Evolutionary conservation across 1,284 basidiomycete species (phyloP), one percentile per base, ranked within the genome.

Genomic region (Marasmius sp.): DNA sequence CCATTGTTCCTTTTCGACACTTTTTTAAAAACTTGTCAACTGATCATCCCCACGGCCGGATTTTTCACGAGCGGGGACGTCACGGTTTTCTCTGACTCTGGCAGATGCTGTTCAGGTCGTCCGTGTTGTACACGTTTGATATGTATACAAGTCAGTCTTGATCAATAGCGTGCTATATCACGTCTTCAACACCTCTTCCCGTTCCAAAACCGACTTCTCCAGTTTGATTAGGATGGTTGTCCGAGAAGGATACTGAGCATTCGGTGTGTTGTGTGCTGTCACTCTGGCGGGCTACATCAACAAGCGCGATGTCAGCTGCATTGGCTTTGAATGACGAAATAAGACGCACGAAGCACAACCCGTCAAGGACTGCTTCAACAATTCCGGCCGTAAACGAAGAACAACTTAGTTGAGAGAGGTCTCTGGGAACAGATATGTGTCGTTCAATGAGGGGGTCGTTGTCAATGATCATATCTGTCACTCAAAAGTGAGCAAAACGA

Each of bases 351-450:
- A 99, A 95, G 60, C 95, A 94, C 18, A 98, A 81, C 0, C 95
- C 96, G 72, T 99, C 97, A 62, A 99, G 81, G 3, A 98, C 94
- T 7, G 95, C 97, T 77, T 99, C 97, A 4, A 99, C 95, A 60
- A 99, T 91, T 0, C 97, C 97, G 6, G 97, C 97, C 0, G 95
- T 95, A 72, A 97, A 93, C 0, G 97, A 98, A 41, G 96, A 98
- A 71, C 96, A 98, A 69, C 92, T 95, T 43, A 99, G 83, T 69
- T 94, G 91, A 65, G 88, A 91, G 87, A 99, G 91, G 71, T 99
- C 97, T 68, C 89, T 89, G 6, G 97, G 97, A 27, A 98, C 91
- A 18, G 94, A 95, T 64, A 99, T 95, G 68, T 93, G 84, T 66
- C 93, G 87, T 60, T 97, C 95, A 66, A 98, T 85, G 20, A 92